Base-by-base conservation (phyloP, 208 protist genomes). In the Crithidia acanthocephali region DNA sequence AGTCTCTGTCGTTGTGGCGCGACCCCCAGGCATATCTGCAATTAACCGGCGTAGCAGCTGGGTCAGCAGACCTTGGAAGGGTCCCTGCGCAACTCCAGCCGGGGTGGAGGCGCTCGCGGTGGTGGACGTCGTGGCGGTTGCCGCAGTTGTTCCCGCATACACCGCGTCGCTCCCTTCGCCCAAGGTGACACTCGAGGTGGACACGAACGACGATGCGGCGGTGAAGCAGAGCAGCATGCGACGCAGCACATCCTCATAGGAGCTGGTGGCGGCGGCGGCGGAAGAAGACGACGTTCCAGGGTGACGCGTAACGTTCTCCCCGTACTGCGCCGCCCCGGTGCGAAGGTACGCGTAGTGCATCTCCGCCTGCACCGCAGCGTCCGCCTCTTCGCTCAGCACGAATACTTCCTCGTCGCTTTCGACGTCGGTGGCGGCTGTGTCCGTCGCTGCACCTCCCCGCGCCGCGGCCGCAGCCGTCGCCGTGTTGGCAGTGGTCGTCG, bases 301-400 rank as follows among this genome's bases (percentile, higher is more conserved):
- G n/a, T 7, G 47, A 42, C 37, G n/a, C 33, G 47, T 28, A 25
- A 5, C 57, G 44, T 3, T 8, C 32, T 27, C 35, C 16, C 44
- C 23, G 28, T 23, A 45, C 23, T 16, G 25, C 30, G 6, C 5
- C 22, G 66, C 51, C 18, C 66, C 66, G 2, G 32, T 73, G 51
- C 64, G 25, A 32, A 48, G 1, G 53, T 73, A 80, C 6, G 67
- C 68, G 68, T 80, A 75, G 25, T 59, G 67, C 59, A 80, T 67
- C 65, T 76, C 70, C 30, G 70, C 71, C 69, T 79, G 69, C 47
- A 65, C 74, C 45, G 68, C 68, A 6, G 79, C 69, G 27, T 42
- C 79, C 27, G 72, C 72, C 48, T 68, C 65, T 4, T 62, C 44
- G 2, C 37, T 74, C 18, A 74, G 68, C 13, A 74, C 45, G 63